Evolutionary conservation across 2,329 filamentous ascomycete genomes (phyloP).

Genomic region (Calonectria pteridis): DNA sequence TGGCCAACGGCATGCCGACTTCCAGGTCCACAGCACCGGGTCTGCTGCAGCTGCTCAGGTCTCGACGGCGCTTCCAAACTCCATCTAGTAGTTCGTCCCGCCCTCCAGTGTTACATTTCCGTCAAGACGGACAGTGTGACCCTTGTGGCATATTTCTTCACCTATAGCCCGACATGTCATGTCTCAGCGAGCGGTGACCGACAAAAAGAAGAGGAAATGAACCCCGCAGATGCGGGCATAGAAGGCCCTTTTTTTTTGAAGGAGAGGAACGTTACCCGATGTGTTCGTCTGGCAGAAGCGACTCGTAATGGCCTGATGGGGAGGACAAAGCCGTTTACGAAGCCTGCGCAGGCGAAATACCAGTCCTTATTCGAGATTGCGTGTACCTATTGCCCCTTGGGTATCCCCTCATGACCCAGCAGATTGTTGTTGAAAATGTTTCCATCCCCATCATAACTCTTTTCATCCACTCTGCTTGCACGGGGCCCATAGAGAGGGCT

Average conservation of each 20-base stretch:
- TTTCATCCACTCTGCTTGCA: background rate
- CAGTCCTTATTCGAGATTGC: background rate
- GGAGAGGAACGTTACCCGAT: background rate
- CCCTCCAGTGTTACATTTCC: constrained; percentile 12
- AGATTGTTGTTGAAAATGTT: constrained; percentile 7
- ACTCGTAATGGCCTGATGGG: background rate
- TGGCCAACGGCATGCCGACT: constrained; percentile 4
- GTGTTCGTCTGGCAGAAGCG: background rate
- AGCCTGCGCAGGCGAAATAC: background rate
- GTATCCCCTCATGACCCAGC: background rate
- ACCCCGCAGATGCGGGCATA: background rate
- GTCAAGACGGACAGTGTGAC: background rate
- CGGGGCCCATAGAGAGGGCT: constrained; percentile 1
- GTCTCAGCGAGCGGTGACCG: background rate
- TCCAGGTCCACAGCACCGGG: constrained; percentile 18
- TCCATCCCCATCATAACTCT: background rate
- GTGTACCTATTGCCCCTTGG: background rate
- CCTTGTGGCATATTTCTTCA: constrained; percentile 2
- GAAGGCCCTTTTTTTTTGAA: background rate
- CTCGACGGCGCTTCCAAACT: background rate
- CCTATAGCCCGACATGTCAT: background rate
- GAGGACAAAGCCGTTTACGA: background rate
- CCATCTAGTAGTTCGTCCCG: background rate
- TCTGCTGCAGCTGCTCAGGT: background rate
- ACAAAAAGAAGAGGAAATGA: background rate